These are phyloP conservation scores for Eremochloa ophiuroides DNA, from an alignment of 176 grass and related monocot species.

Conservation along the genomic window DNA sequence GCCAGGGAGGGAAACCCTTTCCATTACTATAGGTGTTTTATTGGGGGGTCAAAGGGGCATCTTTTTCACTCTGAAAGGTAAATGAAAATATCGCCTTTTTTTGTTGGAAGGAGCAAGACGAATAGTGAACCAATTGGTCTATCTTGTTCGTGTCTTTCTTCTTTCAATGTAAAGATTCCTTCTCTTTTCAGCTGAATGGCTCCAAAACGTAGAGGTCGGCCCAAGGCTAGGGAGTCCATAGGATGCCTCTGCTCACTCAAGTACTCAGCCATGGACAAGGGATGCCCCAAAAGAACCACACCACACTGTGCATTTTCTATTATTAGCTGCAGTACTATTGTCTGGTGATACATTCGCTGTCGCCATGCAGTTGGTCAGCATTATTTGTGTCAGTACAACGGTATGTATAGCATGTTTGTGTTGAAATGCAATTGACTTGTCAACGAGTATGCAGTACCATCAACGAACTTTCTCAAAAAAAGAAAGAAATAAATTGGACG, in stretches of 20 bases:
- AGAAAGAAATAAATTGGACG: background rate
- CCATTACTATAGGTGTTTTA: background rate
- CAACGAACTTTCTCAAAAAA: too few relatives aligned
- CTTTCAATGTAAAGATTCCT: conserved; percentile 41
- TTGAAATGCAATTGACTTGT: background rate
- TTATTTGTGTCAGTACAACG: conserved; percentile 9
- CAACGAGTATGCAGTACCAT: background rate
- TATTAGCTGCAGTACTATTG: conserved; percentile 6
- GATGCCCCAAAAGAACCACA: conserved; percentile 42
- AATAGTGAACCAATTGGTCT: conserved; percentile 12
- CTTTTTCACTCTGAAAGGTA: conserved; percentile 4
- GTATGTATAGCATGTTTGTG: conserved; percentile 12
- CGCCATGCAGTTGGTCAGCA: conserved; percentile 29
- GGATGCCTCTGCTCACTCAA: conserved; percentile 14
- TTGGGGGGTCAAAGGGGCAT: conserved; percentile 1
- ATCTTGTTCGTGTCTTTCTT: background rate
- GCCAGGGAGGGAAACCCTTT: background rate
- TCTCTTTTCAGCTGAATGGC: conserved; percentile 35
- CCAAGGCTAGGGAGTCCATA: conserved; percentile 8
- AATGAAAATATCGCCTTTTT: background rate
- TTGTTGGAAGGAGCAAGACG: background rate
- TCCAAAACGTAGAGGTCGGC: conserved; percentile 25
- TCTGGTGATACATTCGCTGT: conserved; percentile 31
- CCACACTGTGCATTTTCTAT: conserved; percentile 29
- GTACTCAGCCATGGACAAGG: conserved; percentile 1